Conservation (phyloP, 106 monocot species). For the Xerophyta viscosa region DNA sequence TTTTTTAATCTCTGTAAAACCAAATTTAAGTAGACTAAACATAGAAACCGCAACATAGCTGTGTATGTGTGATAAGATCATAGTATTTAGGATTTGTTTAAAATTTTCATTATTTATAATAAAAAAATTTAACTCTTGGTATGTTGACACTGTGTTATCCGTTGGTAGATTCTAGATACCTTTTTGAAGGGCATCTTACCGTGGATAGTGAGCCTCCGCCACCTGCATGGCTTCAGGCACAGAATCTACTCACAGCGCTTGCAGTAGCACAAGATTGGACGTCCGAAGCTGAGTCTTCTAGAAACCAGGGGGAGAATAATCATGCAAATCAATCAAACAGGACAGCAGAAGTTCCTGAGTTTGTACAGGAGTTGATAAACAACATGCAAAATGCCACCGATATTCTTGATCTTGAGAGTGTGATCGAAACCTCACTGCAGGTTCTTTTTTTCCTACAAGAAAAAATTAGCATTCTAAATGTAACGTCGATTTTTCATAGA, state of each 20-base stretch:
- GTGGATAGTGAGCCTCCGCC: constrained; percentile 82
- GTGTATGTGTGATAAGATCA: neutral
- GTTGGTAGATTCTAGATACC: constrained; percentile 56
- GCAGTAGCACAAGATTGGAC: constrained; percentile 63
- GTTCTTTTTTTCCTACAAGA: constrained; percentile 35
- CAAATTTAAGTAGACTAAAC: no score
- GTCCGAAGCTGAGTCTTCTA: constrained; percentile 40
- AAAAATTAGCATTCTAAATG: no score
- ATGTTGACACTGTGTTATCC: constrained; percentile 7
- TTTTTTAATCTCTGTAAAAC: no score
- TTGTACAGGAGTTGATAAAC: constrained; percentile 52
- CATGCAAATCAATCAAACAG: constrained; percentile 8
- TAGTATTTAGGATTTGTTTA: neutral
- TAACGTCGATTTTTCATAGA: no score
- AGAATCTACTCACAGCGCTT: constrained; percentile 64
- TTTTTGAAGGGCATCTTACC: constrained; percentile 94
- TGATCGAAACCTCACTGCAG: constrained; percentile 84
- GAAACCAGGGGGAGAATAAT: constrained; percentile 20
- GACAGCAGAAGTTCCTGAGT: constrained; percentile 22
- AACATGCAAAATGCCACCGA: constrained; percentile 36
- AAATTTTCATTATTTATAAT: neutral
- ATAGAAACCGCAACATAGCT: no score
- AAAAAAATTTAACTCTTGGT: no score
- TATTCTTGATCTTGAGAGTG: constrained; percentile 52
- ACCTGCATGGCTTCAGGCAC: constrained; percentile 95